These are phyloP conservation scores for Fusarium longipes DNA, from an alignment of 2,329 filamentous ascomycete genomes.

Conservation along the genomic window DNA sequence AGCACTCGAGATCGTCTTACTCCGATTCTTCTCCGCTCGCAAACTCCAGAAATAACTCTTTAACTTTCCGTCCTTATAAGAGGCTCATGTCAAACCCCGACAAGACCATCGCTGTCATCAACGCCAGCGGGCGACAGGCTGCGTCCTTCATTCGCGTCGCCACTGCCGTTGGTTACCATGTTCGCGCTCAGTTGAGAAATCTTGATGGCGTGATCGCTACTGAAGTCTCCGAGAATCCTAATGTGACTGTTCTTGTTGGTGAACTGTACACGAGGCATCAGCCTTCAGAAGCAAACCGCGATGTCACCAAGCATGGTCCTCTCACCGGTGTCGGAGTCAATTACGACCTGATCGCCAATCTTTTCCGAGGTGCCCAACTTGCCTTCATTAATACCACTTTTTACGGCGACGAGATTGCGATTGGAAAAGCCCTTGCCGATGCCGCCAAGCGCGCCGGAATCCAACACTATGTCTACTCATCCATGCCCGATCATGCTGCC, in stretches of 20 bases:
- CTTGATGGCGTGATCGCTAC: constrained; percentile 87
- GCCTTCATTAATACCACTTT: constrained; percentile 99
- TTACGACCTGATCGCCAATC: constrained; percentile 75
- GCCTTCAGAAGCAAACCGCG: constrained; percentile 62
- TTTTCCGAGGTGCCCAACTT: constrained; percentile 86
- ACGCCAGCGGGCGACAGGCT: constrained; percentile 94
- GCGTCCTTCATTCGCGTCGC: constrained; percentile 95
- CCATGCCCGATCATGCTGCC: constrained; percentile 93
- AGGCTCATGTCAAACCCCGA: constrained; percentile 68
- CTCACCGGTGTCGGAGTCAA: constrained; percentile 76
- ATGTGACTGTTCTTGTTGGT: constrained; percentile 74
- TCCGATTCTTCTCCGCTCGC: constrained; percentile 68
- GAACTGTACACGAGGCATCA: constrained; percentile 70
- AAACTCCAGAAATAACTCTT: constrained; percentile 67
- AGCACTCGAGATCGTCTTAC: constrained; percentile 71
- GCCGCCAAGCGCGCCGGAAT: constrained; percentile 87
- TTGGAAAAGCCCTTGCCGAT: constrained; percentile 88
- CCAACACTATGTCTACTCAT: constrained; percentile 94
- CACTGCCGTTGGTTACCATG: constrained; percentile 90
- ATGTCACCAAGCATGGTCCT: constrained; percentile 75
- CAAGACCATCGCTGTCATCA: constrained; percentile 94
- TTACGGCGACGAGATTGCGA: constrained; percentile 92
- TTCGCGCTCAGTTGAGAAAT: constrained; percentile 90
- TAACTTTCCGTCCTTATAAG: constrained; percentile 70
- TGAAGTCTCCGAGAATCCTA: constrained; percentile 84